phyloP scores from a whole-genome alignment of 495 filamentous ascomycete genomes.

The Neurospora sp. region DNA sequence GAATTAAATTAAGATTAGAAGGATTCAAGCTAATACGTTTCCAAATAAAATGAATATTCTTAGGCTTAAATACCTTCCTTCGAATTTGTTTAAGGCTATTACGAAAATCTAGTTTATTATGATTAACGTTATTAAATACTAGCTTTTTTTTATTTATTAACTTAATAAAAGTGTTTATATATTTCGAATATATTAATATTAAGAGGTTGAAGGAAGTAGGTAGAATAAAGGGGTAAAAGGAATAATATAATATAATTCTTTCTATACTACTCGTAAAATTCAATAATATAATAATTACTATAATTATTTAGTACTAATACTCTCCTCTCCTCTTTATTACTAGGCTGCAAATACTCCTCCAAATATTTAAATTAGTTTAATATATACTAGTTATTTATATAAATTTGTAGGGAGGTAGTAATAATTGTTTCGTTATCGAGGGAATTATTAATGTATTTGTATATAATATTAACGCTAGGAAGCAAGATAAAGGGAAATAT shows the following conservation, averaged over 20 bases:
- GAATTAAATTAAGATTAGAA: too few relatives aligned
- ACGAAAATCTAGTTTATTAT: not conserved
- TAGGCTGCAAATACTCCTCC: not conserved
- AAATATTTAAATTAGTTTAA: not conserved
- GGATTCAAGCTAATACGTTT: fast-evolving
- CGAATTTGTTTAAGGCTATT: not conserved
- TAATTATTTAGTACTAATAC: not conserved
- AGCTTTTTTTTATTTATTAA: fast-evolving
- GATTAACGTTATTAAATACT: not conserved
- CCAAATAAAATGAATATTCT: too few relatives aligned
- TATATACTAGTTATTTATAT: not conserved
- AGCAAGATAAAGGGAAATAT: not conserved
- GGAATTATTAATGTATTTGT: not conserved
- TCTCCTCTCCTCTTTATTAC: not conserved
- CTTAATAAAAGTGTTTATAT: not conserved
- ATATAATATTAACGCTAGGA: not conserved
- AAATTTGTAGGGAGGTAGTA: not conserved
- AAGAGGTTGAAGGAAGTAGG: not conserved
- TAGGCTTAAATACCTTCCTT: fast-evolving
- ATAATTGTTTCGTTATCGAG: not conserved
- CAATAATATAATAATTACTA: not conserved
- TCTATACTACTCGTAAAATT: not conserved
- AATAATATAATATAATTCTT: not conserved
- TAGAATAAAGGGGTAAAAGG: not conserved
- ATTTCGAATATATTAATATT: not conserved